phyloP scores from a whole-genome alignment of 768 basidiomycete genomes.

The Fomitopsis pulvina region DNA sequence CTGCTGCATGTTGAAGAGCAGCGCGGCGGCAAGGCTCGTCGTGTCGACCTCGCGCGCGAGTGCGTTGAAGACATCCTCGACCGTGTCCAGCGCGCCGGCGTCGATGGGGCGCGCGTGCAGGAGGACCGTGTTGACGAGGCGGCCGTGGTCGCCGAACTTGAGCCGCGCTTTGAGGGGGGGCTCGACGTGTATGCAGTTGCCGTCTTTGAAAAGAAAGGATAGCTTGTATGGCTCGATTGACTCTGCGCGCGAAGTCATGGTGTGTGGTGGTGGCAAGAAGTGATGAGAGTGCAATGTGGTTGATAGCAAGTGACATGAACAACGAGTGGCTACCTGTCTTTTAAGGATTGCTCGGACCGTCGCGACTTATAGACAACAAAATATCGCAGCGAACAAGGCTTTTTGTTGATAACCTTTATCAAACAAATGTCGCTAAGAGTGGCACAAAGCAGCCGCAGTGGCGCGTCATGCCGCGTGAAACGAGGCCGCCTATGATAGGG shows the following conservation, averaged over 20 bases:
- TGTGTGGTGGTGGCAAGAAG: background rate
- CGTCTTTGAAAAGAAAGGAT: background rate
- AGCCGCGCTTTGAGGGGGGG: background rate
- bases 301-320: too few relatives aligned
- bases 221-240: background rate
- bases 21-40: background rate
- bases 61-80: slow-evolving; percentile 8
- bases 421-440: too few relatives aligned
- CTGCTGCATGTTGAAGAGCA: background rate
- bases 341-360: too few relatives aligned
- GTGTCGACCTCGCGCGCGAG: slow-evolving; percentile 10
- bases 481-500: too few relatives aligned
- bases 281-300: too few relatives aligned
- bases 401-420: too few relatives aligned
- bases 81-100: slow-evolving; percentile 2
- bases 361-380: too few relatives aligned
- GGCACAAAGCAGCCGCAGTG: too few relatives aligned
- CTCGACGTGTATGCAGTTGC: background rate
- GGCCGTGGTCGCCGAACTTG: background rate
- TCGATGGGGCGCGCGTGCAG: background rate
- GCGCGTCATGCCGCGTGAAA: too few relatives aligned
- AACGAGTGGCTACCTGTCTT: too few relatives aligned
- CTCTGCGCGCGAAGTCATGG: background rate
- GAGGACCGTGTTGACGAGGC: slow-evolving; percentile 5
- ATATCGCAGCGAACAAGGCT: too few relatives aligned